Base-by-base conservation (phyloP, 306 rosid species). In the Sphenostylis stenocarpa region DNA sequence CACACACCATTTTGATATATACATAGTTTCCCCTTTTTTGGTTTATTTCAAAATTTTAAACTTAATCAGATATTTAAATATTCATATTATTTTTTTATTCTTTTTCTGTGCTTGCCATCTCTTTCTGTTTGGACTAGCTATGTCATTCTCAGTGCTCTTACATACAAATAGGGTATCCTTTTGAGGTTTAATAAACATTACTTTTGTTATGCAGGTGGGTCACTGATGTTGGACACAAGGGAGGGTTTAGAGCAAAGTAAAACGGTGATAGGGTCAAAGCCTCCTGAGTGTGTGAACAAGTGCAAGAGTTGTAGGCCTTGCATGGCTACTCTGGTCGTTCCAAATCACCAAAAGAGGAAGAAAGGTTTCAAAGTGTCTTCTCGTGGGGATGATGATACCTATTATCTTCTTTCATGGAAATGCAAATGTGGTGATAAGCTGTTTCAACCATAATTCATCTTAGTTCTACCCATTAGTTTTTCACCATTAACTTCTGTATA, bases 271-370 rank as follows among this genome's bases (percentile, higher is more conserved):
- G 98, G 98, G 1, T 94, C 98, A 69, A 85, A 83, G 77, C 98
- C 98, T n/a, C 98, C 98, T 0, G 73, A 38, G 4, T 94, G 98
- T 79, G 79, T 76, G 17, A 87, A 92, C 77, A 94, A 82, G 87
- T 94, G 98, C 86, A 77, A 82, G 85, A 91, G 83, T 60, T 94
- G 98, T 41, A 88, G 86, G 74, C 98, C 98, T 31, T 94, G 98
- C 76, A 73, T 44, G 83, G 93, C 97, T 6, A 88, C 95, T 20
- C 79, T 90, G 76, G 93, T 92, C 5, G 77, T 88, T 79, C 93
- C 98, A 14, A 72, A 84, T 66, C 91, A 89, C 84, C 80, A 66
- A 77, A 62, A 83, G 39, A 48, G 20, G 60, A 83, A 78, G 55
- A 83, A 78, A 55, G 53, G 36, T n/a, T 70, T 80, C 43, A 69